phyloP scores from a whole-genome alignment of 1,284 basidiomycete species.

The Fomes fomentarius region DNA sequence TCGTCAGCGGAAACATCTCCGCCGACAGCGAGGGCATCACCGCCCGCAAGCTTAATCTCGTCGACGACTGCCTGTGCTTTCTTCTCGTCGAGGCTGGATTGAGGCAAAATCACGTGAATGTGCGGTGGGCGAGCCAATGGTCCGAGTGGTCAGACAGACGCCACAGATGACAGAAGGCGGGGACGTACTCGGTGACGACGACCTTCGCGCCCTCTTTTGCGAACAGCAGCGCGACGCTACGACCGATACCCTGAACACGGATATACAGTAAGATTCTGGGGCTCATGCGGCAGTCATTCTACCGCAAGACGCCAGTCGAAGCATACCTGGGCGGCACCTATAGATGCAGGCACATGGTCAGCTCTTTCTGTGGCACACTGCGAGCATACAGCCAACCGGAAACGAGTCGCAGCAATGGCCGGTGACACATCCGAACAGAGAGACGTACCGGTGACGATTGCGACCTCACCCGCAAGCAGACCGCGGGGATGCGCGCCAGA shows the following conservation, averaged over 20 bases:
- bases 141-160: not conserved
- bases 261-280: constrained; percentile 8
- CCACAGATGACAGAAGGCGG: not conserved
- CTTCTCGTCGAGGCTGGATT: constrained; percentile 62
- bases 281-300: constrained; percentile 7
- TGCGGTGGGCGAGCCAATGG: no score
- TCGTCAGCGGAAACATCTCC: constrained; percentile 83
- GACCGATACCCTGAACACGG: constrained; percentile 71
- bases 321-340: constrained; percentile 76
- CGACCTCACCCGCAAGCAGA: constrained; percentile 76
- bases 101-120: constrained; percentile 10
- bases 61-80: constrained; percentile 68
- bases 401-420: constrained; percentile 18
- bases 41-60: constrained; percentile 77
- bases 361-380: constrained; percentile 1
- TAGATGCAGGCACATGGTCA: constrained; percentile 7
- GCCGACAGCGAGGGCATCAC: constrained; percentile 71
- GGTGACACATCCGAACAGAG: not conserved
- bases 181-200: constrained; percentile 77
- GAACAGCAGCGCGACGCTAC: constrained; percentile 75
- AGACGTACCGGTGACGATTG: constrained; percentile 77
- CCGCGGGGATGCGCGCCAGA: constrained; percentile 63
- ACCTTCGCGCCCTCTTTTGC: constrained; percentile 87
- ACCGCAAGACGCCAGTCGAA: not conserved
- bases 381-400: not conserved